Conservation (phyloP, 2,329 filamentous ascomycete genomes). For the Penicillium concentricum region DNA sequence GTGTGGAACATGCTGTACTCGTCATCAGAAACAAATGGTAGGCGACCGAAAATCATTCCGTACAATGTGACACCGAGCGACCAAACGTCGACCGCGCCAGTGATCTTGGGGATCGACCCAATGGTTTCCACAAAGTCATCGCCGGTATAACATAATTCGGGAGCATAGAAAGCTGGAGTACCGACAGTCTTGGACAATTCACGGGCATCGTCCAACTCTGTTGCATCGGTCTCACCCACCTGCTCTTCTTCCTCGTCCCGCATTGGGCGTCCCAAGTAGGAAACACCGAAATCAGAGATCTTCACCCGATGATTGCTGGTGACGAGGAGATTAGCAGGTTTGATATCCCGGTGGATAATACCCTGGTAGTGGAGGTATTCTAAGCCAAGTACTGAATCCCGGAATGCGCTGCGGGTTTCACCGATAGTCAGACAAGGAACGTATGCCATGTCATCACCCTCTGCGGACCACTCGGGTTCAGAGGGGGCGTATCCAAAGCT, state of each 20-base stretch:
- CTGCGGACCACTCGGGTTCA: constrained; percentile 44
- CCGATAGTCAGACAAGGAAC: constrained; percentile 89
- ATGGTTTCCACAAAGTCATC: constrained; percentile 56
- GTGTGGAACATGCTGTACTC: constrained; percentile 89
- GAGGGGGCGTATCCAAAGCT: constrained; percentile 45
- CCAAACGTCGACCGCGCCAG: constrained; percentile 95
- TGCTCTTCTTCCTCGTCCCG: constrained; percentile 78
- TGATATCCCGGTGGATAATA: constrained; percentile 81
- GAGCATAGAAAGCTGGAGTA: constrained; percentile 95
- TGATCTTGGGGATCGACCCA: constrained; percentile 67
- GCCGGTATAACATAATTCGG: constrained; percentile 91
- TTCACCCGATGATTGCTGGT: constrained; percentile 84
- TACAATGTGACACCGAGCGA: constrained; percentile 94
- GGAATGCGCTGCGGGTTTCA: constrained; percentile 78
- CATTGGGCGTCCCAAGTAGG: constrained; percentile 87
- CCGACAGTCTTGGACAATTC: constrained; percentile 98
- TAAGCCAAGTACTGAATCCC: constrained; percentile 87
- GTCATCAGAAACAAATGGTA: constrained; percentile 88
- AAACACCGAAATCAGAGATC: constrained; percentile 98
- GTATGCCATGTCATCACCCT: constrained; percentile 83
- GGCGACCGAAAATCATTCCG: constrained; percentile 88
- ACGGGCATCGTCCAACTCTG: constrained; percentile 85
- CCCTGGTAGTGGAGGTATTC: constrained; percentile 91
- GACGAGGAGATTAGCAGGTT: constrained; percentile 86
- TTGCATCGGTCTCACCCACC: constrained; percentile 76